phyloP scores from a whole-genome alignment of 2,329 filamentous ascomycete genomes.

The Penicillium sp. region DNA sequence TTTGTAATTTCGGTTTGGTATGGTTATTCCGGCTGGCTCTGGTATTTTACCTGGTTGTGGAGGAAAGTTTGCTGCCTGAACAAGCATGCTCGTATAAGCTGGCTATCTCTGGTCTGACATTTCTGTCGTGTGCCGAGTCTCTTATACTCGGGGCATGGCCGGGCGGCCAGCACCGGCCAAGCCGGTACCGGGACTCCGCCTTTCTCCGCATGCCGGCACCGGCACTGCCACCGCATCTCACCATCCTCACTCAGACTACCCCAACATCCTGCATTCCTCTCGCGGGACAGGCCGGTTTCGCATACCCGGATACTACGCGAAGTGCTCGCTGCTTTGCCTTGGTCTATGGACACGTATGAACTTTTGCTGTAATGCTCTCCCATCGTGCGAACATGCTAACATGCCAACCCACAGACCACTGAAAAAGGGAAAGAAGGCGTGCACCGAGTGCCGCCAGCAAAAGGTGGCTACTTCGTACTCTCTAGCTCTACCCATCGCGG shows the following conservation, averaged over 20 bases:
- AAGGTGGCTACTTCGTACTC: conserved; percentile 34
- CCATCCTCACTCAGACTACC: not conserved
- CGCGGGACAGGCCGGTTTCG: not conserved
- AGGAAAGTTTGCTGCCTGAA: not conserved
- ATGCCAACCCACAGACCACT: conserved; percentile 16
- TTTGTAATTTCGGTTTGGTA: not conserved
- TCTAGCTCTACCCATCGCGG: not conserved
- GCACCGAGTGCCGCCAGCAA: conserved; percentile 49
- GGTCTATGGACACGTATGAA: conserved; percentile 18
- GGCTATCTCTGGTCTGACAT: not conserved
- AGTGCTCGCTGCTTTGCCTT: not conserved
- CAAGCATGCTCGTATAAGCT: not conserved
- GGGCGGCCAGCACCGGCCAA: not conserved
- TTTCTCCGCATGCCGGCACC: not conserved
- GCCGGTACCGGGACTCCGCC: not conserved
- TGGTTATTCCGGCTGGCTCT: not conserved
- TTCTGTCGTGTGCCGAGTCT: not conserved
- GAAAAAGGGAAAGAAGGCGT: conserved; percentile 43
- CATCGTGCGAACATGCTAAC: conserved; percentile 15
- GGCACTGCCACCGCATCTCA: not conserved
- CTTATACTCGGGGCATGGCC: not conserved
- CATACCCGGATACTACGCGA: not conserved
- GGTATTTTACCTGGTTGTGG: not conserved
- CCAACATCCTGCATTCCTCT: not conserved
- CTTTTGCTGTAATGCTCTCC: not conserved